phyloP scores from a whole-genome alignment of 2,329 filamentous ascomycete genomes.

The Rosellinia necatrix region DNA sequence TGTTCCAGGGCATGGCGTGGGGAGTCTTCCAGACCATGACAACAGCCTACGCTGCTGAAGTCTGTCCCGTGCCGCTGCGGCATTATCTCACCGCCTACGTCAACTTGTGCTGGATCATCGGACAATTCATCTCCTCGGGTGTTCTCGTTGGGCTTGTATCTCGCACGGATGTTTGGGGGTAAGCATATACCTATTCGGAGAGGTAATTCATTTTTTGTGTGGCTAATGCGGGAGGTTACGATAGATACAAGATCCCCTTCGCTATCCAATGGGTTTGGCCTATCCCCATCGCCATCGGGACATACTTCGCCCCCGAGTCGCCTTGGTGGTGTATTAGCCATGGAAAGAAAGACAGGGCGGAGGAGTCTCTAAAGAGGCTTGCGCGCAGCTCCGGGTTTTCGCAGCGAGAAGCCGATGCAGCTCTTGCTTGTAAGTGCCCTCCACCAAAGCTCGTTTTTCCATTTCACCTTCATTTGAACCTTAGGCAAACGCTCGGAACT shows the following conservation, averaged over 20 bases:
- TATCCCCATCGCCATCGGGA: slow-evolving; percentile 38
- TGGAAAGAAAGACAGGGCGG: slow-evolving; percentile 30
- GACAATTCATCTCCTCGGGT: slow-evolving; percentile 47
- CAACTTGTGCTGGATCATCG: slow-evolving; percentile 42
- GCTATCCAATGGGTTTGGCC: slow-evolving; percentile 40
- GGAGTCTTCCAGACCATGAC: slow-evolving; percentile 41
- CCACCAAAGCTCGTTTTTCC: too few species aligned
- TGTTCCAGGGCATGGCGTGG: slow-evolving; percentile 49
- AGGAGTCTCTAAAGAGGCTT: slow-evolving; percentile 35
- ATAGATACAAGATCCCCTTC: slow-evolving; percentile 40
- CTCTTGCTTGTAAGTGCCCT: slow-evolving; percentile 38
- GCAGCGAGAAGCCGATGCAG: slow-evolving; percentile 38
- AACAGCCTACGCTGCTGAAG: slow-evolving; percentile 38
- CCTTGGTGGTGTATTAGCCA: slow-evolving; percentile 40
- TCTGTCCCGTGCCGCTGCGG: slow-evolving; percentile 37
- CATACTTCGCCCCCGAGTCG: slow-evolving; percentile 37
- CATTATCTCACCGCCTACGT: slow-evolving; percentile 39
- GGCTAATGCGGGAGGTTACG: not conserved
- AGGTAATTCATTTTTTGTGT: not conserved
- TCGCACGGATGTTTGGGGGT: slow-evolving; percentile 39
- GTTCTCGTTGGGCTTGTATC: slow-evolving; percentile 34
- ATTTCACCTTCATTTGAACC: too few species aligned
- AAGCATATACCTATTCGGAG: slow-evolving; percentile 19
- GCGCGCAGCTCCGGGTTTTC: slow-evolving; percentile 38
- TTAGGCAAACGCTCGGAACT: too few species aligned